These are phyloP conservation scores for Sclerotinia glacialis DNA, from an alignment of 2,329 filamentous ascomycete species.

Conservation along the genomic window DNA sequence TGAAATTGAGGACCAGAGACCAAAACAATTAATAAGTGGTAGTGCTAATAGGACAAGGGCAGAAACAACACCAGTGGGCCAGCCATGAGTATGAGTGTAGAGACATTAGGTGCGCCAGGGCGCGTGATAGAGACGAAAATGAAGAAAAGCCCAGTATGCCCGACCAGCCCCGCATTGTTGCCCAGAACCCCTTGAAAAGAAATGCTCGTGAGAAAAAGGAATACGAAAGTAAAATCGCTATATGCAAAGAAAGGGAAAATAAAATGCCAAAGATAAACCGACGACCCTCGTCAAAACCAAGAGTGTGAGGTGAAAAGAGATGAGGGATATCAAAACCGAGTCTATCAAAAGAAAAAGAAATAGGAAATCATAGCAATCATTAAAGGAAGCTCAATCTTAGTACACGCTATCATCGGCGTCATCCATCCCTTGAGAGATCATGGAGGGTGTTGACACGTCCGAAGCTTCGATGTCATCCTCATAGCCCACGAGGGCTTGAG, in stretches of 20 bases:
- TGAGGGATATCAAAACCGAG: slow-evolving; percentile 38
- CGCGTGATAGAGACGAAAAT: slow-evolving; percentile 27
- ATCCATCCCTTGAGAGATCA: slow-evolving; percentile 68
- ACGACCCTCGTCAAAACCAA: slow-evolving; percentile 32
- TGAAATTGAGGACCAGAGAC: slow-evolving; percentile 35
- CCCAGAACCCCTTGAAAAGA: slow-evolving; percentile 43
- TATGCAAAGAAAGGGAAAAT: slow-evolving; percentile 37
- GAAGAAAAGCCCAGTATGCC: slow-evolving; percentile 38
- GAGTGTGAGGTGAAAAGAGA: slow-evolving; percentile 34
- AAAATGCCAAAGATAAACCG: slow-evolving; percentile 26
- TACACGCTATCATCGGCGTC: slow-evolving; percentile 65
- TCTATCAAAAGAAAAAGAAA: slow-evolving; percentile 35
- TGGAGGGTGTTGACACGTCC: slow-evolving; percentile 66
- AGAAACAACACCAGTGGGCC: slow-evolving; percentile 40
- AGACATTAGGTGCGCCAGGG: slow-evolving; percentile 34
- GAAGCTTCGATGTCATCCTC: slow-evolving; percentile 77
- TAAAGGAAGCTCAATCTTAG: slow-evolving; percentile 41
- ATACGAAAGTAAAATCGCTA: slow-evolving; percentile 29
- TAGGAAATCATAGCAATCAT: slow-evolving; percentile 48
- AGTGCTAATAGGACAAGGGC: slow-evolving; percentile 37
- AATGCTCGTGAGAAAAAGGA: slow-evolving; percentile 33
- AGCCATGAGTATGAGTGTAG: slow-evolving; percentile 38
- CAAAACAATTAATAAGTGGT: slow-evolving; percentile 35
- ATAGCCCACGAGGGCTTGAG: slow-evolving; percentile 90
- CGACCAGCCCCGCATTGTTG: slow-evolving; percentile 44